Percentiles rank a stretch among this genome's conserved stretches.
Conservation (phyloP, 768 basidiomycete species). For the Pleurotus citrinopileatus region DNA sequence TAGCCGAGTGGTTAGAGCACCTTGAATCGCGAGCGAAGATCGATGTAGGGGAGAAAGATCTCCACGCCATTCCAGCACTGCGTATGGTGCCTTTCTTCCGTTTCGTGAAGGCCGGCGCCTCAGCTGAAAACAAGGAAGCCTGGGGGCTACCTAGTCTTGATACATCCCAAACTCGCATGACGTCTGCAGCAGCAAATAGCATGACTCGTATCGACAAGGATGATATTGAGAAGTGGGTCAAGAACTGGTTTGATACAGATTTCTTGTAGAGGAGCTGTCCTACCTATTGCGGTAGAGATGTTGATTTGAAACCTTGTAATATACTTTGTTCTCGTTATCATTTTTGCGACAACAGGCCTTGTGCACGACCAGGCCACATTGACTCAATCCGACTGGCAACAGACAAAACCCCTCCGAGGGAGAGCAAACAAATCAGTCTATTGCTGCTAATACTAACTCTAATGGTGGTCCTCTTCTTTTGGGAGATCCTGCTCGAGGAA, state of each 20-base stretch:
- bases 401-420: background rate
- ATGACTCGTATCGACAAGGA: background rate
- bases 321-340: no score
- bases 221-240: background rate
- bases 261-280: conserved; percentile 9
- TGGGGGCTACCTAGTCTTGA: conserved; percentile 2
- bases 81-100: conserved; percentile 5
- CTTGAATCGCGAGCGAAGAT: background rate
- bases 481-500: conserved; percentile 79
- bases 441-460: conserved; percentile 4
- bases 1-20: conserved; percentile 26
- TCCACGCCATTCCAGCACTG: conserved; percentile 4
- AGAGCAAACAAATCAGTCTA: background rate
- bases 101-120: background rate
- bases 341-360: no score
- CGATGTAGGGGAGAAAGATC: background rate
- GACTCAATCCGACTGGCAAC: no score
- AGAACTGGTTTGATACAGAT: background rate
- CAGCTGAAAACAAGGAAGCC: background rate
- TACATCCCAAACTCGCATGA: background rate
- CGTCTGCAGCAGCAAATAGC: background rate
- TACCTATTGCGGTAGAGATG: no score
- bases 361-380: no score
- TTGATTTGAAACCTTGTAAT: no score
- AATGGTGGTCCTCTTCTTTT: conserved; percentile 29